Percentiles rank a stretch among this genome's conserved stretches.
Conservation (phyloP, 495 filamentous ascomycete genomes). For the Aspergillus egyptiacus region DNA sequence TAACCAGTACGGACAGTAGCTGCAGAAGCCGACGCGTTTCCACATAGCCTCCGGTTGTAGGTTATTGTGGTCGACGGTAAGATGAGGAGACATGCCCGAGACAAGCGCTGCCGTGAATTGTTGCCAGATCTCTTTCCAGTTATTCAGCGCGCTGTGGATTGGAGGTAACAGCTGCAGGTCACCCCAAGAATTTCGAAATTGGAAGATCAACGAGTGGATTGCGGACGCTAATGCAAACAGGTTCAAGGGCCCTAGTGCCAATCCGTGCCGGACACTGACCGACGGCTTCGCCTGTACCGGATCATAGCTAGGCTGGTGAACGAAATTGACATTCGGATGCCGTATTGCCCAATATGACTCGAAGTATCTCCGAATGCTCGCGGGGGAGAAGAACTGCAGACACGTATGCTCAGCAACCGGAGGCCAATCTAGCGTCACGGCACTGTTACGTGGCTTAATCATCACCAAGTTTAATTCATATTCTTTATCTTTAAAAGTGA, state of each 20-base stretch:
- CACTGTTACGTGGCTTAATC: slow-evolving; percentile 23
- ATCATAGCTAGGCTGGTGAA: slow-evolving; percentile 22
- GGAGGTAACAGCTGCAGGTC: slow-evolving; percentile 10
- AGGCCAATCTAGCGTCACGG: slow-evolving; percentile 22
- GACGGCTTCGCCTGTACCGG: slow-evolving; percentile 13
- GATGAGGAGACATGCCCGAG: slow-evolving; percentile 6
- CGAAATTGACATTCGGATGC: slow-evolving; percentile 22
- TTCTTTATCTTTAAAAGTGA: too few relatives aligned
- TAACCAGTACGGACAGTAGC: slow-evolving; percentile 21
- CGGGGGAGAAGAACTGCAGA: slow-evolving; percentile 21
- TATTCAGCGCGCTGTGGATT: slow-evolving; percentile 12
- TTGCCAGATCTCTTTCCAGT: slow-evolving; percentile 21
- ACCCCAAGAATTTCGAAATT: slow-evolving; percentile 20
- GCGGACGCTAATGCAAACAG: slow-evolving; percentile 19
- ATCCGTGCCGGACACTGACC: slow-evolving; percentile 9
- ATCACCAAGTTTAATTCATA: too few relatives aligned
- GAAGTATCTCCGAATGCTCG: slow-evolving; percentile 16
- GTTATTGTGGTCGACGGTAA: slow-evolving; percentile 9
- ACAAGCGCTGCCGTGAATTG: not conserved
- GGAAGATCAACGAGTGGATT: slow-evolving; percentile 22
- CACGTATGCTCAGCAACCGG: slow-evolving; percentile 13
- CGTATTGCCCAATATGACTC: slow-evolving; percentile 22
- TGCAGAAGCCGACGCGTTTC: slow-evolving; percentile 19
- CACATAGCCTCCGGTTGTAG: slow-evolving; percentile 13
- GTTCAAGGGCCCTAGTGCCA: slow-evolving; percentile 18